These are phyloP conservation scores for Fusarium sp. DNA, from an alignment of 2,329 filamentous ascomycete species.

Conservation along the genomic window DNA sequence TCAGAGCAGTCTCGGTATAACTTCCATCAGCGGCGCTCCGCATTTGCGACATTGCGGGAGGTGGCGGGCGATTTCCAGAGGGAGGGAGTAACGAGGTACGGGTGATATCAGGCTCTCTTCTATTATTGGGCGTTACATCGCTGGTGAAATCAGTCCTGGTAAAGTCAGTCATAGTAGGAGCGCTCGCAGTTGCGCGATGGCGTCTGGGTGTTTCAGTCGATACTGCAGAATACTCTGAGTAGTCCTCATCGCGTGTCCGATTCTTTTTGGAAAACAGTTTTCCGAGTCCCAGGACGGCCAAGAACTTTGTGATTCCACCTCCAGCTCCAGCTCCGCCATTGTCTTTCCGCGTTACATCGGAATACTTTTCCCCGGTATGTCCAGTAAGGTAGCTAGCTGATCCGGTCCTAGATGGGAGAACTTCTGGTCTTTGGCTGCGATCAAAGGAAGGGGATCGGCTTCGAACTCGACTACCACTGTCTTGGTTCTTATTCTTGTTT, in stretches of 20 bases:
- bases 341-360: conserved; percentile 55
- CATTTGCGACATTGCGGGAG: conserved; percentile 55
- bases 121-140: conserved; percentile 47
- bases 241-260: conserved; percentile 65
- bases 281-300: conserved; percentile 68
- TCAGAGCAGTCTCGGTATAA: conserved; percentile 53
- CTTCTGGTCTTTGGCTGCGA: conserved; percentile 57
- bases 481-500: conserved; percentile 53
- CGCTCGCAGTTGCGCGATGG: conserved; percentile 52
- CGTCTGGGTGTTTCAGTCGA: conserved; percentile 69
- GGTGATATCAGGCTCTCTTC: conserved; percentile 43
- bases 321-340: conserved; percentile 45
- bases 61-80: conserved; percentile 53
- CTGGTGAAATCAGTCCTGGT: conserved; percentile 49
- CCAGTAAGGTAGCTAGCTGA: conserved; percentile 68
- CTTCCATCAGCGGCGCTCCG: conserved; percentile 60
- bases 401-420: conserved; percentile 61
- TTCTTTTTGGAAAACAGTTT: conserved; percentile 66
- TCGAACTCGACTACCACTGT: conserved; percentile 54
- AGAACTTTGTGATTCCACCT: conserved; percentile 68
- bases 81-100: conserved; percentile 59
- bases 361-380: conserved; percentile 66
- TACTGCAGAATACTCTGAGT: conserved; percentile 72
- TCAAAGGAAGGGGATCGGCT: conserved; percentile 53
- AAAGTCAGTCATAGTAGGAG: conserved; percentile 55